phyloP scores from a whole-genome alignment of 2,329 filamentous ascomycete species.

The Nigrospora osmanthi region DNA sequence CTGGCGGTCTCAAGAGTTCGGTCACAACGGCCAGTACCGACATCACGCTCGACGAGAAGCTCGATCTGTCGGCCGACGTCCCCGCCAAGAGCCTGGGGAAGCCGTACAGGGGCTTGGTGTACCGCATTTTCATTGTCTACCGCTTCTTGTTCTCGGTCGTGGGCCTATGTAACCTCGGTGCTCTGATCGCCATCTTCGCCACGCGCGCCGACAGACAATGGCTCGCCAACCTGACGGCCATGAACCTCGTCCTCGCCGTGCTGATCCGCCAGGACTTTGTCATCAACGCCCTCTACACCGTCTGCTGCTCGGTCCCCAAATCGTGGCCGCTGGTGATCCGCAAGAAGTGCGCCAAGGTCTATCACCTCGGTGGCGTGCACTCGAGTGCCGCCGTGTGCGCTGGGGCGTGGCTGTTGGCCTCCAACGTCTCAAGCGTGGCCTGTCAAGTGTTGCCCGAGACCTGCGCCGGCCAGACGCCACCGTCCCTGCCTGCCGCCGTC shows the following conservation, averaged over 20 bases:
- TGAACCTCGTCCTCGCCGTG: slow-evolving; percentile 41
- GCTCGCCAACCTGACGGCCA: slow-evolving; percentile 33
- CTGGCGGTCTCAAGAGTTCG: not conserved
- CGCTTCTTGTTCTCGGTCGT: slow-evolving; percentile 48
- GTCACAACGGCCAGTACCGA: not conserved
- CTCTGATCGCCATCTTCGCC: slow-evolving; percentile 32
- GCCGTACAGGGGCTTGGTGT: slow-evolving; percentile 28
- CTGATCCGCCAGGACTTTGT: slow-evolving; percentile 45
- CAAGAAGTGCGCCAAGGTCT: slow-evolving; percentile 39
- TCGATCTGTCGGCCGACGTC: slow-evolving; percentile 5
- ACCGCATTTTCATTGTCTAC: slow-evolving; percentile 44
- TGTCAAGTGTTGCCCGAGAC: slow-evolving; percentile 3
- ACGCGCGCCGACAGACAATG: slow-evolving; percentile 23
- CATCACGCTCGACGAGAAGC: slow-evolving; percentile 4
- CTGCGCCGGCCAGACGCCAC: slow-evolving; percentile 6
- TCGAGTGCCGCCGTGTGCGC: slow-evolving; percentile 40
- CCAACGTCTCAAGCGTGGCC: slow-evolving; percentile 12
- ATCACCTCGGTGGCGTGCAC: slow-evolving; percentile 44
- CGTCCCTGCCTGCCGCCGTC: slow-evolving; percentile 32
- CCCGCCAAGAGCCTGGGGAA: slow-evolving; percentile 5
- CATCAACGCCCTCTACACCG: slow-evolving; percentile 40
- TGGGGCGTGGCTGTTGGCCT: slow-evolving; percentile 36
- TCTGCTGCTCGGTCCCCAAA: slow-evolving; percentile 35
- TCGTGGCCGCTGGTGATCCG: slow-evolving; percentile 39
- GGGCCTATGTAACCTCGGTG: slow-evolving; percentile 40